Evolutionary conservation across 2,329 filamentous ascomycete genomes (phyloP), one percentile per base, ranked within the genome.

Genomic region (Trematosphaeria pertusa): DNA sequence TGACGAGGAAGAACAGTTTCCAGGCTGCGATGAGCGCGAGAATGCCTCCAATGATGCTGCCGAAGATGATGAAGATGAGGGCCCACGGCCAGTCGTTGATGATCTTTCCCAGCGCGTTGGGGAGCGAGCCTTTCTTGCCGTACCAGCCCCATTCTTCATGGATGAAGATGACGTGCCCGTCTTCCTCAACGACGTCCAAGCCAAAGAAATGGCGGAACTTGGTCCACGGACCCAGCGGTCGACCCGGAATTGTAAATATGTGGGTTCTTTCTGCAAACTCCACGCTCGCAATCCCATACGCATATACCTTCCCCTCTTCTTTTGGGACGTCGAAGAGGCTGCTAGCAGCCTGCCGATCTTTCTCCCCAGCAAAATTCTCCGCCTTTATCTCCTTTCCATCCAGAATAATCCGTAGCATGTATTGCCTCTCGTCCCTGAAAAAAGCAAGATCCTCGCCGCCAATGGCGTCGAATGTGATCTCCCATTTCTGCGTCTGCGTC

Each of bases 101-200:
- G 15, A 71, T 50, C 4, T 54, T 37, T 26, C 62, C 62, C 10
- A 68, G 47, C 15, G 48, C 38, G 19, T 67, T 52, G 34, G 61
- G 56, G 17, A 71, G 38, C 0, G 65, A 64, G 14, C 65, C 66
- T 14, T 61, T 54, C 45, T 69, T 68, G 26, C 64, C 67, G 18
- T 65, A 68, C 0, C 21, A 8, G n/a, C 51, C 64, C 67, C 67
- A 71, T 21, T 71, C 64, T 6, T 58, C 46, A 10, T 46, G 32
- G 4, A 58, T 53, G 35, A 61, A 70, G 5, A 71, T 42, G 4
- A 69, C 47, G 20, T 64, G 58, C 9, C 59, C 62, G 6, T 69
- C 50, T 11, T 21, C 22, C 28, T 53, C 46, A 48, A 56, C 58
- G 9, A 69, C 47, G 6, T 70, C 65, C 32, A 36, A 52, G 33